Evolutionary conservation across 257 asterid species (phyloP), one percentile per base, ranked within the genome.

Genomic region (Solanum arcanum): DNA sequence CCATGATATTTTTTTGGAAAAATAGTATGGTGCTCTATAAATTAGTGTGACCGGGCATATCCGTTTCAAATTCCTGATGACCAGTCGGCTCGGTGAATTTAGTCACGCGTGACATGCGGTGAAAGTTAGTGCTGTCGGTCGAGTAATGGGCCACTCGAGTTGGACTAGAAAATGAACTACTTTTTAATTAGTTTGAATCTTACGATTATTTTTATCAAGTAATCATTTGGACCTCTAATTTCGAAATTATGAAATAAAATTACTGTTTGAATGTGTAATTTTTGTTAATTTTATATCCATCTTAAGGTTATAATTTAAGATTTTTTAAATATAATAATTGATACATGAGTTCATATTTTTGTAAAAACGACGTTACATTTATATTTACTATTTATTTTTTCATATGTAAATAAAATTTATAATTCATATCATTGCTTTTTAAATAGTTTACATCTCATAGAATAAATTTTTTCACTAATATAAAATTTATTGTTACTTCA

Each of bases 91-190:
- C 83, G 83, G 83, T 23, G 23, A 23, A 78, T 78, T 46, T 46
- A 78, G 42, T 39, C 85, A 49, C 44, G 69, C 46, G 85, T 11
- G 46, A 47, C 68, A 84, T 84, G 62, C 83, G 86, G 46, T 46
- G 37, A 66, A 46, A 23, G 68, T 85, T 77, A 66, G 37, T 47
- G 77, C 29, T 85, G 86, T 85, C 90, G 88, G 90, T 85, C 3
- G 88, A 84, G 72, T 60, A 33, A 75, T 33, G 25, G 46, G 78
- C 12, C 77, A n/a, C 52, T 41, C 21, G 12, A 12, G 39, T n/a
- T 14, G 60, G 60, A 76, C 37, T 76, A 76, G 3, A 73, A 76
- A n/a, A 42, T 11, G 39, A 25, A 77, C 25, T 44, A 44, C 8
- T 76, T 1, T 42, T 35, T 18, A 37, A 37, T 72, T 72, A 72